Conservation (phyloP, 73 alveolate genomes). For the Tetrahymena thermophila region DNA sequence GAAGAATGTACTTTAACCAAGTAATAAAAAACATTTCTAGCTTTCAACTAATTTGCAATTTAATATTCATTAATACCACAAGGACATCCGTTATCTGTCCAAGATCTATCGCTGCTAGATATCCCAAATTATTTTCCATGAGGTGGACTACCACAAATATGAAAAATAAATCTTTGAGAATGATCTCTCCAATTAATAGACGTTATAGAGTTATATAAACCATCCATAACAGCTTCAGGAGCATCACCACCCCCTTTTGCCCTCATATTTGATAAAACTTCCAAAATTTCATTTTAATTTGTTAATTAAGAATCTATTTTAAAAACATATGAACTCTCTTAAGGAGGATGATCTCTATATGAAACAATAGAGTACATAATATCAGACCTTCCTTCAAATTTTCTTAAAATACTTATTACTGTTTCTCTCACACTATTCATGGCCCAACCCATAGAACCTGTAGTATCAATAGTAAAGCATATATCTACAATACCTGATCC, state of each 20-base stretch:
- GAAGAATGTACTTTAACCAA: too few species aligned
- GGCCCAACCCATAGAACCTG: not conserved
- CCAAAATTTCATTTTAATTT: too few species aligned
- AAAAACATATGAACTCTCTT: not conserved
- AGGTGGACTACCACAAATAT: not conserved
- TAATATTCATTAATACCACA: not conserved
- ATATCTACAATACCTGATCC: not conserved
- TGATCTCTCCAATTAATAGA: not conserved
- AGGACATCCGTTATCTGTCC: not conserved
- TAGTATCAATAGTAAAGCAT: not conserved
- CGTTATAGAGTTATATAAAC: not conserved
- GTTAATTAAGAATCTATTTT: not conserved
- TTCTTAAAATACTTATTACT: not conserved
- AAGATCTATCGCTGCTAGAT: not conserved
- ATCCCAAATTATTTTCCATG: not conserved
- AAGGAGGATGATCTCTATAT: not conserved
- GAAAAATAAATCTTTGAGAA: not conserved
- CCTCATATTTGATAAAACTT: not conserved
- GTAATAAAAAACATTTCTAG: too few species aligned
- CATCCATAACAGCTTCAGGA: not conserved
- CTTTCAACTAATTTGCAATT: not conserved
- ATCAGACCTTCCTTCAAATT: not conserved
- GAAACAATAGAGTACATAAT: not conserved
- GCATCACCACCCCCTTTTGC: not conserved
- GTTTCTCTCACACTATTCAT: not conserved